Base-by-base conservation (phyloP, 768 basidiomycete genomes). In the Cystobasidium ongulense region DNA sequence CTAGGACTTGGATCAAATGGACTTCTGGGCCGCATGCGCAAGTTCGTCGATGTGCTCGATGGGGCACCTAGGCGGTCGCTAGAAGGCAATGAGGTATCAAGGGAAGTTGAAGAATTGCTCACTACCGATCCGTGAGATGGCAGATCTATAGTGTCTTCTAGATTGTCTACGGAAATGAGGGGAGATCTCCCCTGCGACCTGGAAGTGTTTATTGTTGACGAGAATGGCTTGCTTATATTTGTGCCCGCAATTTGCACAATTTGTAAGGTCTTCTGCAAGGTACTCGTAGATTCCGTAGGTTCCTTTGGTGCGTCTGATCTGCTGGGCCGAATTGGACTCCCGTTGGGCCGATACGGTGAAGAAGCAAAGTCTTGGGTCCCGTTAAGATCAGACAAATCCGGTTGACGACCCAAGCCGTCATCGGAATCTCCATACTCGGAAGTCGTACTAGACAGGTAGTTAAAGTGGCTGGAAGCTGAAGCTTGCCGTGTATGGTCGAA, bases 11-110 rank as follows among this genome's bases (percentile, higher is more conserved):
- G 13, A 31, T 23, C 39, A 23, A 67, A 50, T 17, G 68, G 68
- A 59, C 54, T 71, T 4, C 68, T 53, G 1, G 68, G 68, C 53
- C 68, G 50, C 10, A 71, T 33, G n/a, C 68, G 27, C 4, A 54
- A 35, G 31, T 71, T 71, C 2, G 54, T 23, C 53, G 68, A 33
- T 10, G 23, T 33, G 8, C 68, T 53, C 1, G 43, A 54, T 8
- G n/a, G 10, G 53, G 36, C 63, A 35, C 35, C 27, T 17, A 64
- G 33, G 21, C 38, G 23, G 36, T 54, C 68, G 68, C 27, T 71
- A 2, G 68, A 59, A 13, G 35, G 31, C 21, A 35, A 10, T 23
- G 50, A 15, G 1, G 63, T 39, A 11, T 13, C 27, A 38, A 71
- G 68, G 11, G 54, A 29, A 31, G 39, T 53, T 25, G 63, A 64